Evolutionary conservation across 169 alveolate genomes (phyloP), one percentile per base, ranked within the genome.

Genomic region (Plasmodium gallinaceum): DNA sequence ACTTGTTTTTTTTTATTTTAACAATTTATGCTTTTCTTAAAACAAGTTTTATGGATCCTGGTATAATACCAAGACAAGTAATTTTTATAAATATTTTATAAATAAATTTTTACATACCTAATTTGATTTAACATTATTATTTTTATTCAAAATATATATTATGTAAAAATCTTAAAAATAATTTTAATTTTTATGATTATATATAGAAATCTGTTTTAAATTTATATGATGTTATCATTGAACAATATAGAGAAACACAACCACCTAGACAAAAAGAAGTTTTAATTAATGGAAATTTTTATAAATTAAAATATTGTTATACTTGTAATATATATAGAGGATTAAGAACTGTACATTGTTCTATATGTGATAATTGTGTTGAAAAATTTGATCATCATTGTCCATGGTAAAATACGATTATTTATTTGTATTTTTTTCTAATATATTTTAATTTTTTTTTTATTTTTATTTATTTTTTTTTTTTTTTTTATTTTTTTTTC

Each of bases 341-440:
- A 7, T 95, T 96, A 18, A 85, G 98, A 74, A 92, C 96, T 14
- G 96, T 97, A 26, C 98, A 97, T 86, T 97, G 98, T 60, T 95
- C 97, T 24, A 92, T 93, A 52, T 97, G 98, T 92, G 96, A 97
- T 74, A 96, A 95, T 58, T 97, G 98, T 75, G 98, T 97, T 32
- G 96, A 96, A 71, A 95, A 96, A 88, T 97, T 96, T 88, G 98
- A 97, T 88, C 98, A 97, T 83, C 98, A 97, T 78, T 97, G 98
- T 83, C 97, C 97, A 48, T 97, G 98, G 98, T 83, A 69, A 83
- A 20, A 66, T 66, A 9, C 24, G 8, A 32, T 39, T 42, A 9
- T 69, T 26, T 46, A 16, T 37, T 9, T 8, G 32, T 1, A 20
- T n/a, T 69, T 46, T 18, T 7, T 5, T 7, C 7, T 20, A 58